Percentiles rank a stretch among this genome's conserved stretches.
phyloP scores from a whole-genome alignment of 1,139 yeast genomes.

The Candida neerlandica region DNA sequence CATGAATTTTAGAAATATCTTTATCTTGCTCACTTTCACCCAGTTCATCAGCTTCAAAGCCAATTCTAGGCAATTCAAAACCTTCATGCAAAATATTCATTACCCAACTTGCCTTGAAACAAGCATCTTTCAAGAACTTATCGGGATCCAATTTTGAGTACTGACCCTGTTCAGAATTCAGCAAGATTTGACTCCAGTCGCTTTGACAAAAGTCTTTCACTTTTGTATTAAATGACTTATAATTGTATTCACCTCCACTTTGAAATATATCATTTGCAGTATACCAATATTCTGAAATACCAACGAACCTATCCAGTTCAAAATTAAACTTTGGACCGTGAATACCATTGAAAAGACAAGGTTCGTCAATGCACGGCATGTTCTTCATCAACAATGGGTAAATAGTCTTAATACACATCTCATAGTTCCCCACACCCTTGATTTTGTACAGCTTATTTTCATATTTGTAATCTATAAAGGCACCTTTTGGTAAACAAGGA shows the following conservation, averaged over 20 bases:
- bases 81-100: slow-evolving; percentile 78
- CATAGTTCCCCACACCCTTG: slow-evolving; percentile 69
- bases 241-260: slow-evolving; percentile 76
- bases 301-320: slow-evolving; percentile 70
- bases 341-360: slow-evolving; percentile 79
- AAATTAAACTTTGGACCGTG: slow-evolving; percentile 77
- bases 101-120: slow-evolving; percentile 86
- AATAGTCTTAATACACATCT: slow-evolving; percentile 63
- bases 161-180: slow-evolving; percentile 52
- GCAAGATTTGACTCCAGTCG: slow-evolving; percentile 57
- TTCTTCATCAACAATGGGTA: slow-evolving; percentile 72
- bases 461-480: slow-evolving; percentile 40
- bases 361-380: slow-evolving; percentile 71
- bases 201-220: slow-evolving; percentile 68
- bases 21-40: slow-evolving; percentile 19
- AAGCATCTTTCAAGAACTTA: slow-evolving; percentile 58
- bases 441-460: slow-evolving; percentile 51
- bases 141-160: slow-evolving; percentile 52
- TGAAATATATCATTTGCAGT: slow-evolving; percentile 81
- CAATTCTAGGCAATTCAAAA: slow-evolving; percentile 68
- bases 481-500: slow-evolving; percentile 73
- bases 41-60: slow-evolving; percentile 39
- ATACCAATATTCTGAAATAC: slow-evolving; percentile 84
- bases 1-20: slow-evolving; percentile 38
- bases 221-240: slow-evolving; percentile 57